Percentiles rank a stretch among this genome's conserved stretches.
Conservation (phyloP, 2,329 filamentous ascomycete species). For the Erysiphe neolycopersici region DNA sequence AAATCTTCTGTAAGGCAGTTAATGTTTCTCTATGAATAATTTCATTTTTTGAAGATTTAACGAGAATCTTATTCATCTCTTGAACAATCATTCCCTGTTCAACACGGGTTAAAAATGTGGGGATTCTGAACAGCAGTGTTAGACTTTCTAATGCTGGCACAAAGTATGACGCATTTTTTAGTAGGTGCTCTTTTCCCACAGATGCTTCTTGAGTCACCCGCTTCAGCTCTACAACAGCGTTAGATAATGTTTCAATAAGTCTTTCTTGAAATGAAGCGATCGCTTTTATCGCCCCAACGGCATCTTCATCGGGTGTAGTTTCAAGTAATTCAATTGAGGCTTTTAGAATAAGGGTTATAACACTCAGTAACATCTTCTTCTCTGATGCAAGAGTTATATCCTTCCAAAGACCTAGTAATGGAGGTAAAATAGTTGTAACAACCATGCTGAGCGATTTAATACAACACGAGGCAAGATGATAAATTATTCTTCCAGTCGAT, state of each 20-base stretch:
- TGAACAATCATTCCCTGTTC: slow-evolving; percentile 8
- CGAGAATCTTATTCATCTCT: slow-evolving; percentile 6
- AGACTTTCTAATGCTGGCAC: slow-evolving; percentile 9
- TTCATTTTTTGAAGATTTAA: slow-evolving; percentile 1
- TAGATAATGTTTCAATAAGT: slow-evolving; percentile 6
- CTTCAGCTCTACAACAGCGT: background rate
- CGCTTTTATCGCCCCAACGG: background rate
- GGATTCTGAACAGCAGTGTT: slow-evolving; percentile 6
- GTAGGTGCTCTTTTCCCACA: background rate
- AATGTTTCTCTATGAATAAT: slow-evolving; percentile 6
- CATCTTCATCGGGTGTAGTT: background rate
- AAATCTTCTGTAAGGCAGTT: slow-evolving; percentile 7
- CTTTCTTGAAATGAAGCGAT: slow-evolving; percentile 1
- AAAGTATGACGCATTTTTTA: slow-evolving; percentile 4
- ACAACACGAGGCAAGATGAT: slow-evolving; percentile 5
- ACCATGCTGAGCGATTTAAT: slow-evolving; percentile 6
- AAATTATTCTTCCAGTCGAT: slow-evolving; percentile 5
- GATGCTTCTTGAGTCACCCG: background rate
- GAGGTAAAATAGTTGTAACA: slow-evolving; percentile 5
- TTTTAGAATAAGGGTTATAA: slow-evolving; percentile 10
- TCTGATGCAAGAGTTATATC: slow-evolving; percentile 4
- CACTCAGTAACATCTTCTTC: slow-evolving; percentile 7
- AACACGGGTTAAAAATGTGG: slow-evolving; percentile 5
- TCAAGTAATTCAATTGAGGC: slow-evolving; percentile 4
- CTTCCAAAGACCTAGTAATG: slow-evolving; percentile 6